These are phyloP conservation scores for Mycena latifolia DNA, from an alignment of 768 basidiomycete species.

Conservation along the genomic window DNA sequence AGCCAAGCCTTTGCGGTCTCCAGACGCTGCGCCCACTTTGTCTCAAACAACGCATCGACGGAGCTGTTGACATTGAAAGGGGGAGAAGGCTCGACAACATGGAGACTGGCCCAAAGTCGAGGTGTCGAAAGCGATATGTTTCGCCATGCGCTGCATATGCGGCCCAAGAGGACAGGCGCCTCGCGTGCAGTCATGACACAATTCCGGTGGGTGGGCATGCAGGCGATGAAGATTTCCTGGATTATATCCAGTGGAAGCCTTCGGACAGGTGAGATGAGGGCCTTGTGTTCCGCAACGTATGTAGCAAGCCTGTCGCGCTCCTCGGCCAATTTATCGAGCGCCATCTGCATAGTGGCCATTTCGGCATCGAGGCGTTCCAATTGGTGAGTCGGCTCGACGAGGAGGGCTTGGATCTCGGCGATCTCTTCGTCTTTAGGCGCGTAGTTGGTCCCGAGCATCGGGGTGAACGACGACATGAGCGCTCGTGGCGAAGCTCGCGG, in stretches of 20 bases:
- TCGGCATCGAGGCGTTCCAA: too few species aligned
- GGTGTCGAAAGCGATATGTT: constrained; percentile 40
- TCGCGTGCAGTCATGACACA: too few species aligned
- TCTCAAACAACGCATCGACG: not conserved
- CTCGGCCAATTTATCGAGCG: not conserved
- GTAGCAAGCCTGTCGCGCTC: not conserved
- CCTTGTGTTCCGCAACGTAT: not conserved
- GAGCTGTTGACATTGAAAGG: not conserved
- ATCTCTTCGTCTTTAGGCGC: too few species aligned
- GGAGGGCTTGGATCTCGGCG: too few species aligned
- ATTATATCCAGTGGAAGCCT: too few species aligned
- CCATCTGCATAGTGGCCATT: not conserved
- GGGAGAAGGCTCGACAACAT: constrained; percentile 9
- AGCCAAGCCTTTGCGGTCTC: not conserved
- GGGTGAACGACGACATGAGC: not conserved
- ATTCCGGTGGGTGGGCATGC: too few species aligned
- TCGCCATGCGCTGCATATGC: too few species aligned
- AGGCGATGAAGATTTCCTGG: too few species aligned
- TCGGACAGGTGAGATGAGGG: constrained; percentile 11
- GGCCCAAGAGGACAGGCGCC: too few species aligned
- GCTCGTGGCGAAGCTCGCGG: not conserved
- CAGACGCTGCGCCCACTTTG: not conserved
- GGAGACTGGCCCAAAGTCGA: constrained; percentile 39
- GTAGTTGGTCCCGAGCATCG: too few species aligned
- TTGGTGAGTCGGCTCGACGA: too few species aligned